Conservation (phyloP, 352 stramenopile species). For the Phytophthora kernoviae region DNA sequence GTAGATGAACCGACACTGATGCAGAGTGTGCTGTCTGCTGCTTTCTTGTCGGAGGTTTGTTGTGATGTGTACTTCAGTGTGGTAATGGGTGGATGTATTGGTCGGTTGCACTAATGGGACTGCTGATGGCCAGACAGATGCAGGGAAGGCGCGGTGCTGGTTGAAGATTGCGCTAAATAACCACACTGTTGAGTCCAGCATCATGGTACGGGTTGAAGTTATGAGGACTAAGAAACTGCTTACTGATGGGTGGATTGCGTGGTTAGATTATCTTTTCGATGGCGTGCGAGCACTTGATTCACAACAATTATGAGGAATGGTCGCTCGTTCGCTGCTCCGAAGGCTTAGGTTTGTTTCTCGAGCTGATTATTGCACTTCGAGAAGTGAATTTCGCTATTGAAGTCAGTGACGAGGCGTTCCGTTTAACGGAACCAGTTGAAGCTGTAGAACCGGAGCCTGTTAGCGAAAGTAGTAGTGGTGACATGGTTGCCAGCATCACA, state of each 20-base stretch:
- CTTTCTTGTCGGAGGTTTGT: conserved; percentile 67
- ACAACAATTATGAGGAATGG: conserved; percentile 82
- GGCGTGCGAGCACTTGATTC: conserved; percentile 73
- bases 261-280: conserved; percentile 80
- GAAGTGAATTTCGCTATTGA: conserved; percentile 75
- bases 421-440: conserved; percentile 21
- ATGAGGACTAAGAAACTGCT: too few species aligned
- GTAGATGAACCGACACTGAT: conserved; percentile 73
- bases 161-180: conserved; percentile 84
- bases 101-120: too few species aligned
- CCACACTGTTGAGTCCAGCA: conserved; percentile 76
- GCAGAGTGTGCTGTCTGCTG: conserved; percentile 69
- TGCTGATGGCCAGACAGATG: conserved; percentile 44
- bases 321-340: conserved; percentile 78
- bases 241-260: conserved; percentile 3
- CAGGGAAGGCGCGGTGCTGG: conserved; percentile 74
- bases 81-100: too few species aligned
- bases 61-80: too few species aligned
- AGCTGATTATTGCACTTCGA: conserved; percentile 75
- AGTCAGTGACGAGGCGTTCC: conserved; percentile 65
- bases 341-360: conserved; percentile 71
- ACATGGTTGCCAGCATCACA: conserved; percentile 36
- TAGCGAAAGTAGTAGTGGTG: conserved; percentile 18
- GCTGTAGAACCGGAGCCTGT: conserved; percentile 14
- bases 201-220: conserved; percentile 47